Evolutionary conservation across 2,329 filamentous ascomycete species (phyloP).

Genomic region (Neofusicoccum sp.): DNA sequence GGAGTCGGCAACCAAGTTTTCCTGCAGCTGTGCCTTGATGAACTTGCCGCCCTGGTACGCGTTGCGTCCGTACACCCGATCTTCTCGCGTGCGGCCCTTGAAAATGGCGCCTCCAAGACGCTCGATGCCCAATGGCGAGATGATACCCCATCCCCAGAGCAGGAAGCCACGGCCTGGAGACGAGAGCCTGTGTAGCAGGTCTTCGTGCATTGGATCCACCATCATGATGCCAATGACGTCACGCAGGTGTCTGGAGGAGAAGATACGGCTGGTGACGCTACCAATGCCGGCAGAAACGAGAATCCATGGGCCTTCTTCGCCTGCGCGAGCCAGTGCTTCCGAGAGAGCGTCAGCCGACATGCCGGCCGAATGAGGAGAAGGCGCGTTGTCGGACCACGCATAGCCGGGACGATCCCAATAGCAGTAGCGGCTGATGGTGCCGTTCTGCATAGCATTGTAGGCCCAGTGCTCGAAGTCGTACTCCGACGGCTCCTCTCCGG

Average conservation of each 20-base stretch:
- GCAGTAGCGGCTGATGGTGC: constrained; percentile 84
- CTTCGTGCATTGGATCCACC: constrained; percentile 87
- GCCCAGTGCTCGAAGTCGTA: constrained; percentile 77
- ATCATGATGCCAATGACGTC: constrained; percentile 77
- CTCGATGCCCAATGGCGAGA: constrained; percentile 84
- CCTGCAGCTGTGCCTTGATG: constrained; percentile 89
- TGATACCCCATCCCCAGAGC: constrained; percentile 80
- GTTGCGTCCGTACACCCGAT: constrained; percentile 79
- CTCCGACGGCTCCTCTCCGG: constrained; percentile 76
- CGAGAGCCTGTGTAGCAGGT: constrained; percentile 69
- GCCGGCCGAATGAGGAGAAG: constrained; percentile 87
- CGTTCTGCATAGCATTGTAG: constrained; percentile 70
- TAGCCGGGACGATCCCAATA: constrained; percentile 92
- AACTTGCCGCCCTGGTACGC: constrained; percentile 78
- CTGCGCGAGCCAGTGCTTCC: constrained; percentile 76
- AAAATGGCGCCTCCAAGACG: constrained; percentile 78
- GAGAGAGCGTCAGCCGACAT: constrained; percentile 89
- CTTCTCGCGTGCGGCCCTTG: constrained; percentile 73
- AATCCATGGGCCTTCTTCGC: constrained; percentile 85
- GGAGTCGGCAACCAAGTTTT: constrained; percentile 81
- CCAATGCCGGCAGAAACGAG: constrained; percentile 83
- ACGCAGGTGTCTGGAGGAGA: constrained; percentile 75
- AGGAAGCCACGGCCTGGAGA: constrained; percentile 71
- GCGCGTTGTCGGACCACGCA: constrained; percentile 86
- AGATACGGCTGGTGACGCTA: constrained; percentile 85